Conservation (phyloP, 352 stramenopile genomes). For the Phytophthora litchii region DNA sequence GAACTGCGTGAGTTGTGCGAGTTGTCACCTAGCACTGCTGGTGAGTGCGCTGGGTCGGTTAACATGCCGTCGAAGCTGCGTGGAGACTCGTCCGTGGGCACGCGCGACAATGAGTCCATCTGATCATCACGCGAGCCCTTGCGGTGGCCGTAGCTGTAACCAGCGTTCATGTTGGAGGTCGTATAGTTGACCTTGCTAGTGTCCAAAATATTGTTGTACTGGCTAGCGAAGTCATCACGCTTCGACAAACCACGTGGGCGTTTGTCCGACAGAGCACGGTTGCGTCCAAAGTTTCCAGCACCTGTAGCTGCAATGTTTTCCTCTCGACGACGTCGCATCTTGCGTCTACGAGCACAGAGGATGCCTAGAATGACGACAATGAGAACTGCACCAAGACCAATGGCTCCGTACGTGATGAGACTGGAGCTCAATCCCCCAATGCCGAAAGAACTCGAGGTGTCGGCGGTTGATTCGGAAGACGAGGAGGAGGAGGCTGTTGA, state of each 20-base stretch:
- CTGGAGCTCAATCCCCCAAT: conserved; percentile 25
- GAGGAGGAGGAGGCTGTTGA: conserved; percentile 22
- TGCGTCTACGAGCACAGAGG: conserved; percentile 54
- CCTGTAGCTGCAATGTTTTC: conserved; percentile 22
- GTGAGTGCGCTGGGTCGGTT: conserved; percentile 47
- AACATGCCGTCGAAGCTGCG: conserved; percentile 67
- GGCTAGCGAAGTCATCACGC: conserved; percentile 44
- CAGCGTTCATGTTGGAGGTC: conserved; percentile 13
- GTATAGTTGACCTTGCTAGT: conserved; percentile 52
- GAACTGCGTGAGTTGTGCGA: conserved; percentile 33
- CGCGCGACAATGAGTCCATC: conserved; percentile 47
- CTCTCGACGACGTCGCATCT: conserved; percentile 34
- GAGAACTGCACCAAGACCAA: conserved; percentile 57
- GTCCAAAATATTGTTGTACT: conserved; percentile 63
- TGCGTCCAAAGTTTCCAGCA: conserved; percentile 26
- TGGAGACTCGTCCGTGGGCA: conserved; percentile 44
- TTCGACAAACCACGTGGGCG: conserved; percentile 48
- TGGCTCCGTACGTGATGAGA: conserved; percentile 57
- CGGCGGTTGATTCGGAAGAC: conserved; percentile 12
- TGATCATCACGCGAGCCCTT: conserved; percentile 36
- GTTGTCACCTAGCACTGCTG: conserved; percentile 46
- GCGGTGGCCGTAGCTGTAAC: conserved; percentile 36
- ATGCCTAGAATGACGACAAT: conserved; percentile 57
- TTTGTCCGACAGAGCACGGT: conserved; percentile 41
- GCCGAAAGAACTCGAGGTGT: conserved; percentile 23